Base-by-base conservation (phyloP, 768 basidiomycete genomes). In the Chalciporus sphaerocephalus region DNA sequence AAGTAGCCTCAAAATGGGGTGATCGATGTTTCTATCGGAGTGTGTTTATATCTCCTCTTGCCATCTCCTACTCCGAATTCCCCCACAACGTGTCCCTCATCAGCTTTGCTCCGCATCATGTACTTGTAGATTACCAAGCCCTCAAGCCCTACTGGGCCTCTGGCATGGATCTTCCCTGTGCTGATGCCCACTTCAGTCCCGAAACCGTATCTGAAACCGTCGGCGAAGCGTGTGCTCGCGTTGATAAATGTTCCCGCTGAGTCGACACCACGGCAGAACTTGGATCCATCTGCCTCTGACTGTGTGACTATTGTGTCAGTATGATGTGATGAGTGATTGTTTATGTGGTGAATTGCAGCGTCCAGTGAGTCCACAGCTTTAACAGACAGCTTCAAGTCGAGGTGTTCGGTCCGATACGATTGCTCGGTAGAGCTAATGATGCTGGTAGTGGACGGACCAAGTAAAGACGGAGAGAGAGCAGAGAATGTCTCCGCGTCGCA, bases 111-210 rank as follows among this genome's bases (percentile, higher is more conserved):
- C 67, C 78, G 73, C 69, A 98, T 68, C 73, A 92, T 81, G 66
- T 97, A 99, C 70, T 98, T 98, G 75, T 99, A 98, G 47, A 85
- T 96, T 32, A 93, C 87, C 52, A 96, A 72, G 2, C 92, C 92
- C 53, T 97, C 91, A 42, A 97, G 73, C 0, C 95, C 95, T 1
- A 98, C 95, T 0, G 96, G 96, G 3, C 96, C 96, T 33, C 95
- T 76, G 13, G 96, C 94, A 60, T 99, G 96, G 45, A 96, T 95
- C 60, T 89, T 83, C 1, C 95, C 94, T 0, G 96, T 99, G 63
- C 87, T 89, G 58, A 99, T 96, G 8, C 96, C 96, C 0, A 99
- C 95, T 67, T 98, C 96, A 5, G 96, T 94, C 2, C 96, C 96
- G 54, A 96, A 93, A 0, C 96, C 96, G 61, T 92, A 98, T 49